These are phyloP conservation scores for Vicia villosa DNA, from an alignment of 306 rosid genomes.

Conservation along the genomic window DNA sequence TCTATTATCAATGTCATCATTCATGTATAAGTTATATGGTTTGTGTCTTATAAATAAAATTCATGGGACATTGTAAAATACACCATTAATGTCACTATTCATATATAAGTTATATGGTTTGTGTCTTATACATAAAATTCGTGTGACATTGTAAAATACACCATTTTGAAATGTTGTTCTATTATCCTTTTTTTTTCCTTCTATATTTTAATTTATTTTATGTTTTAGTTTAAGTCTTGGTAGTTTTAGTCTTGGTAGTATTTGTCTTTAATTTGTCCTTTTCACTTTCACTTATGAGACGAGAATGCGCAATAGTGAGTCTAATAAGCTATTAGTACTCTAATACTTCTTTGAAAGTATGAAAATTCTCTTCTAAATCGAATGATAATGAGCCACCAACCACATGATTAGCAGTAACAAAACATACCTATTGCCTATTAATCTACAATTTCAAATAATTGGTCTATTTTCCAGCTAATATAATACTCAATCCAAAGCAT, in stretches of 20 bases:
- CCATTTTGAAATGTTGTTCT: no score
- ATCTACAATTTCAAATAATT: conserved; percentile 39
- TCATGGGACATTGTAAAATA: no score
- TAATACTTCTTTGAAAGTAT: neutral
- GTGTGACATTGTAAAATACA: no score
- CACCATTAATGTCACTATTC: no score
- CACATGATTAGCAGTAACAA: conserved; percentile 37
- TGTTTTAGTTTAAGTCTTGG: neutral
- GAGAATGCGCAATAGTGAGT: conserved; percentile 2
- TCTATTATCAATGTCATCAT: no score
- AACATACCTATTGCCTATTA: conserved; percentile 34
- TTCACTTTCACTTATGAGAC: neutral
- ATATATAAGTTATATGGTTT: no score
- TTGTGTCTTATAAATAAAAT: no score
- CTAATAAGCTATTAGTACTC: conserved; percentile 6
- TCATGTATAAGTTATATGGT: no score
- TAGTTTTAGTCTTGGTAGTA: conserved; percentile 35
- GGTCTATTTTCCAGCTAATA: conserved; percentile 3
- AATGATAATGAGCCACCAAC: conserved; percentile 47
- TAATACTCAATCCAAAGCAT: conserved; percentile 13
- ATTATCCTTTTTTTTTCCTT: no score
- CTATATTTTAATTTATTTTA: no score
- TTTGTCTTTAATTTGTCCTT: conserved; percentile 48
- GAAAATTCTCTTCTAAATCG: conserved; percentile 35
- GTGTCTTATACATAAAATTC: no score